Evolutionary conservation across 2,329 filamentous ascomycete species (phyloP), one percentile per base, ranked within the genome.

Genomic region (Xylaria hypoxylon): DNA sequence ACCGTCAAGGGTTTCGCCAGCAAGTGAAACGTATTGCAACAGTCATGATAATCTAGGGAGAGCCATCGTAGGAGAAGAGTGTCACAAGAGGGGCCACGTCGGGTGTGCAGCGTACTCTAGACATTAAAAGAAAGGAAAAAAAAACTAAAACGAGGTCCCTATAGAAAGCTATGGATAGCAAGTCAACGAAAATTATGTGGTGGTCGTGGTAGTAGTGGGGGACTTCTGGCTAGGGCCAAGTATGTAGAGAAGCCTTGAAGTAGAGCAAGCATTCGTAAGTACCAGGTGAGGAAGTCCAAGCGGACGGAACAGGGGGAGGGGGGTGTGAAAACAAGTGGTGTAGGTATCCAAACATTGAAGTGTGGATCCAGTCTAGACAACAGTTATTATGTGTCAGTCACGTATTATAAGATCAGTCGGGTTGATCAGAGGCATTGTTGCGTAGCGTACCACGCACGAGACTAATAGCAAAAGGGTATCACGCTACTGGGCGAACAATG

Each of bases 41-140:
- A 77, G 75, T 80, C 77, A 80, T 77, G 69, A 76, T 79, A 73
- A 77, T 74, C 74, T 74, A 74, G 64, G 72, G 75, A 76, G 74
- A 75, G 75, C 74, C 73, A 70, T 74, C 72, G 74, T 73, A 71
- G 56, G 71, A 69, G 71, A 70, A 71, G 71, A 74, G 75, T 74
- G 75, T 72, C 60, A 77, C 70, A 67, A 75, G 74, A 75, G 73
- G 74, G 75, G 75, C 77, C 75, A 77, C 74, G 75, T 79, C 75
- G 78, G 78, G 76, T 77, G 73, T 76, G 79, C 77, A 76, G 73
- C 65, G 65, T 68, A 64, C 61, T 71, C 70, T 72, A 69, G 69
- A 70, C 71, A 72, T 72, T 67, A 67, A 73, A 71, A 68, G 73
- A 74, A n/a, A n/a, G n/a, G 74, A 75, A 72, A 70, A 70, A 74